Base-by-base conservation (phyloP, 2,329 filamentous ascomycete species). In the Penicillium vulpinum region DNA sequence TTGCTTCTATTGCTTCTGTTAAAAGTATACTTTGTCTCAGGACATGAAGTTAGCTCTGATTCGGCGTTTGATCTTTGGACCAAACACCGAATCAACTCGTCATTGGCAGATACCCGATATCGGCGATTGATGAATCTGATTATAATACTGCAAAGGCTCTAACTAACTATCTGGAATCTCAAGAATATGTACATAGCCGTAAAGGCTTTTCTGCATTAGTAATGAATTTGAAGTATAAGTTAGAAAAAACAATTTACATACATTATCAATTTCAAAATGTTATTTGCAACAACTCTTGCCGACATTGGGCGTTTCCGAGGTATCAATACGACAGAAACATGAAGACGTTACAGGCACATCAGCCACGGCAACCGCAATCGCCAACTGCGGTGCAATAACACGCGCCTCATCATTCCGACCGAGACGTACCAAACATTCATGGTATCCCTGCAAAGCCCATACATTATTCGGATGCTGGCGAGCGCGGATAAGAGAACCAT, bases 361-460 rank as follows among this genome's bases (percentile, higher is more conserved):
- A 3, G 86, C 84, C 48, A 80, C 77, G 4, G 80, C 81, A 60
- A 80, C 61, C 1, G 84, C 83, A 55, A 80, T 60, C 57, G 77
- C 77, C 61, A 89, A 66, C 69, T 83, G 79, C 60, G 78, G 71
- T 57, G 74, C 66, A 16, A 85, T 67, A n/a, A 80, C 73, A 4
- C 64, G 66, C 6, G 81, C 82, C 65, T 85, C 82, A 0, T 70
- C 75, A 1, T 53, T 65, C 15, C 79, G 73, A 0, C 83, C 85
- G 15, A 88, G 69, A 58, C 76, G 83, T 4, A 79, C 61, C 47
- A 91, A 68, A 67, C 89, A 90, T 73, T 92, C 89, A 61, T 90
- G 82, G 61, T 86, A 88, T 0, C 89, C 89, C 63, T 90, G 87
- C 59, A 92, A 71, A 5, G 88, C 83, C 89, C 89, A 92, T 0